phyloP scores from a whole-genome alignment of 2,329 filamentous ascomycete genomes.

The Paraphaeosphaeria sporulosa region DNA sequence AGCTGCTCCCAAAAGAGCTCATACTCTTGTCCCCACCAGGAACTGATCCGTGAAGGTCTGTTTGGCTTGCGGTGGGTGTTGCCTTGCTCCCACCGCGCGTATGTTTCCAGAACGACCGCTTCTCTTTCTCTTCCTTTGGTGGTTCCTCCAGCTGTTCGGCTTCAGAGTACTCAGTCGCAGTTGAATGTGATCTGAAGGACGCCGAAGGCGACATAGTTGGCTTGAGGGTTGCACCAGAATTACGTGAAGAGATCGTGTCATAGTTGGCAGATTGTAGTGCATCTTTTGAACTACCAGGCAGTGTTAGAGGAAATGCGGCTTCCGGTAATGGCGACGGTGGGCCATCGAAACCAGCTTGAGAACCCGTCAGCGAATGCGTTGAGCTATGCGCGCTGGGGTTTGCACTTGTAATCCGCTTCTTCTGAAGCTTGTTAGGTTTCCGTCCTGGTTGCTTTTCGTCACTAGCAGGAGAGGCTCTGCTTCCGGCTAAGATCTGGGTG shows the following conservation, averaged over 20 bases:
- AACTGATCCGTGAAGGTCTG: constrained; percentile 45
- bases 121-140: constrained; percentile 61
- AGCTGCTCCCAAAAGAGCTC: constrained; percentile 48
- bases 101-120: constrained; percentile 75
- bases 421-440: constrained; percentile 88
- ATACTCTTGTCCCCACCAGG: constrained; percentile 49
- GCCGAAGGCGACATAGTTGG: constrained; percentile 76
- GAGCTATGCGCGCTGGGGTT: constrained; percentile 93
- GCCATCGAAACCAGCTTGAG: constrained; percentile 27
- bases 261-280: constrained; percentile 27
- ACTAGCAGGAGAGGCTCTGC: constrained; percentile 67
- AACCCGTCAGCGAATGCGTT: constrained; percentile 72
- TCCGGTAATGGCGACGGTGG: constrained; percentile 44
- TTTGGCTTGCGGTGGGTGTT: constrained; percentile 47
- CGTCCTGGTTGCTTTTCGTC: constrained; percentile 66
- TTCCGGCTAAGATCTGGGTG: constrained; percentile 43
- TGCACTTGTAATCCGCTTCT: constrained; percentile 78
- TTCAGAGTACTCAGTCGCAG: constrained; percentile 80
- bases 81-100: constrained; percentile 44
- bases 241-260: constrained; percentile 54
- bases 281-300: constrained; percentile 37
- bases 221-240: constrained; percentile 62
- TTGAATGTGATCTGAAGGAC: constrained; percentile 75
- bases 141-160: constrained; percentile 74
- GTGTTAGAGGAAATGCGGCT: constrained; percentile 35